Base-by-base conservation (phyloP, 805 yeast species). In the Starmera caribaea region DNA sequence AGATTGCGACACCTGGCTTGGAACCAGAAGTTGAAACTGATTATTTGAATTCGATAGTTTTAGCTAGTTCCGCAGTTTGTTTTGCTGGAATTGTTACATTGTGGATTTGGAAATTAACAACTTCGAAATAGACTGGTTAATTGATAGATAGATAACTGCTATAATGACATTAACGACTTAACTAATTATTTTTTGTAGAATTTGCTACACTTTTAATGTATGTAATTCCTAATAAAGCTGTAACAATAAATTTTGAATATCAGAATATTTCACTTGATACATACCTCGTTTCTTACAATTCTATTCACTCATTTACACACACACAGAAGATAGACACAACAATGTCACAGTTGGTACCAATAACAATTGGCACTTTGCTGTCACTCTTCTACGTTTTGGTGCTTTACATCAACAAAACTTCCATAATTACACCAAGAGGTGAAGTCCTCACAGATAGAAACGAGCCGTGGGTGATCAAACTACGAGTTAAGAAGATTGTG, bases 1-100 rank as follows among this genome's bases (percentile, higher is more conserved):
- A 79, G 33, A 58, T 69, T 7, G 82, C 87, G 6, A 90, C 97
- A 0, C 85, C 92, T 0, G 85, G 84, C 0, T 63, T 78, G 32
- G 84, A 81, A 30, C 83, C 81, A 0, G 89, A 79, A 39, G 70
- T 73, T 1, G 61, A 66, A 3, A 73, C 73, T 3, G 63, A 69
- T 51, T 45, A 58, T 66, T 44, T 75, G 64, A 58, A 82, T 71
- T 42, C 59, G 34, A 62, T 73, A 9, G 62, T 81, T 13, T 62
- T 84, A 41, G 80, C 83, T 0, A 79, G 85, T 2, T 76, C 88
- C 0, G 84, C 88, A 0, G 63, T 82, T 13, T 78, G 83, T 1
- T 74, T 84, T 36, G 66, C 83, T 66, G 66, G 81, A 0, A 53
- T 81, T 0, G 71, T 77, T 2, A 69, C 86, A 1, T 64, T 80